A percentile compares a stretch with the other conserved stretches of the same genome.
These are phyloP conservation scores for Pseudogymnoascus sp. DNA, from an alignment of 2,329 filamentous ascomycete genomes.

Conservation along the genomic window DNA sequence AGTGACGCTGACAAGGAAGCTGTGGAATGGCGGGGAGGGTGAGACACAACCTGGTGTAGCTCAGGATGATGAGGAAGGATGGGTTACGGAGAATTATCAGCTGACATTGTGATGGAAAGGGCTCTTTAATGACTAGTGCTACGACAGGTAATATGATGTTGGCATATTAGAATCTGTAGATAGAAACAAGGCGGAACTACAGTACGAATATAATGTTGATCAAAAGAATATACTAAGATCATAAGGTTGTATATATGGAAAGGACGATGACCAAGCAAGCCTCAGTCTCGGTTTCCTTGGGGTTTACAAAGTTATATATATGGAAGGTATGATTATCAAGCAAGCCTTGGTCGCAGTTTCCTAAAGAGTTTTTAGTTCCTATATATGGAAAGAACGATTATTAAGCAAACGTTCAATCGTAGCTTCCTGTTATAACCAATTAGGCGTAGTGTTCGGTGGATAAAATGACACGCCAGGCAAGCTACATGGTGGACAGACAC, in stretches of 20 bases:
- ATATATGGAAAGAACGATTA: not conserved
- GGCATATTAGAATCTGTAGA: not conserved
- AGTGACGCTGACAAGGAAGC: not conserved
- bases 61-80: not conserved
- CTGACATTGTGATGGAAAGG: not conserved
- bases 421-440: not conserved
- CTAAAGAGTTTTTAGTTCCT: not conserved
- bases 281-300: not conserved
- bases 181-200: not conserved
- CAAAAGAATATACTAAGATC: too few species aligned
- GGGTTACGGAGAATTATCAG: not conserved
- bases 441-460: too few species aligned
- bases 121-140: not conserved
- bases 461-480: too few species aligned
- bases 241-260: not conserved
- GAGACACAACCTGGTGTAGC: not conserved
- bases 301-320: not conserved
- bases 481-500: too few species aligned
- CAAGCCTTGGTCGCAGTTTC: not conserved
- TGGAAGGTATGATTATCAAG: not conserved
- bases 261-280: not conserved
- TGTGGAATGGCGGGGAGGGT: not conserved
- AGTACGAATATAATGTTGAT: not conserved
- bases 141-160: not conserved
- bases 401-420: not conserved